Evolutionary conservation across 371 early-diverging fungal genomes (phyloP), one percentile per base, ranked within the genome.

Genomic region (Encephalitozoon intestinalis): DNA sequence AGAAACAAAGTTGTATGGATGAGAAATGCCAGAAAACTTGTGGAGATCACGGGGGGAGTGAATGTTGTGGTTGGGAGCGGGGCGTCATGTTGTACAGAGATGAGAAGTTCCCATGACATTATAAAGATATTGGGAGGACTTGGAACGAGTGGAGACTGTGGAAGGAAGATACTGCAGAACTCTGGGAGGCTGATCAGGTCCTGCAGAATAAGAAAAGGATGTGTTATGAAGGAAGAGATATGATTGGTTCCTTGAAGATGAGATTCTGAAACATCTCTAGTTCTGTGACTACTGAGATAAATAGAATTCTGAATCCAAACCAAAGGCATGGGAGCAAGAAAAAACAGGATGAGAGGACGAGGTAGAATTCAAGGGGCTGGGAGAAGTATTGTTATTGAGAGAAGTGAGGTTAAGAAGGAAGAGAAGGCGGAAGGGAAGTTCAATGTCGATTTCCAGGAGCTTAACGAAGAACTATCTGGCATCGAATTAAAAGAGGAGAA

Each of bases 41-140:
- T 77, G 15, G 34, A 43, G 12, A 18, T 54, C 26, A 71, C 72
- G 9, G 70, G 66, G 46, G 63, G 72, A 7, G 66, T 40, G 37
- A 77, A 77, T 63, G 51, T 67, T 39, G 37, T 77, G 2, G 23
- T 77, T 58, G 39, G 54, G 9, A 66, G 54, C 39, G 66, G 65
- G 4, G 77, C 77, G 23, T 11, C 30, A 67, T 30, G 43, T 9
- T 2, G 0, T 46, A 65, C 70, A 25, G 77, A 77, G 41, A 18
- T 77, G 15, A 77, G 67, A 41, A 15, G 34, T 15, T 28, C 43
- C 0, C 12, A 31, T 6, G 77, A 77, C 37, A 7, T 77, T 39
- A 18, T 58, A 12, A 67, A 70, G 23, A 39, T 77, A 23, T 54
- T 77, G 21, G 1, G 23, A 5, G 26, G 51, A 11, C 34, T 72